A percentile compares a stretch with the other conserved stretches of the same genome.
Evolutionary conservation across 2,329 filamentous ascomycete genomes (phyloP).

Genomic region (Cercospora brassicicola): DNA sequence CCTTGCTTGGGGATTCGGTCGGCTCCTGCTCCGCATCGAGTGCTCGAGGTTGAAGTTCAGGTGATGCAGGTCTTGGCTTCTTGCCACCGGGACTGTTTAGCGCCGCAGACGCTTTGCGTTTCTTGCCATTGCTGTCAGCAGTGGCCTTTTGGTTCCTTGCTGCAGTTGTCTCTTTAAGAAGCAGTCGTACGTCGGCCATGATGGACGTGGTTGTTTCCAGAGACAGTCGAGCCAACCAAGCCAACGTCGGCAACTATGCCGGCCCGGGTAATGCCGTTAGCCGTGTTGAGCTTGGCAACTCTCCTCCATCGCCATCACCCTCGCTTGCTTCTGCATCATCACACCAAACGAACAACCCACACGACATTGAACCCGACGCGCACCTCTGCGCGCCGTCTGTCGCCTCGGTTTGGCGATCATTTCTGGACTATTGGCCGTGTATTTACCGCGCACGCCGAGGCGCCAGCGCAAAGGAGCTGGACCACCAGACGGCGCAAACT

Average conservation of each 20-base stretch:
- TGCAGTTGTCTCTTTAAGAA: constrained; percentile 75
- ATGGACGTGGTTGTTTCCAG: not conserved
- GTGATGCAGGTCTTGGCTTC: constrained; percentile 23
- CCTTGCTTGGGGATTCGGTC: constrained; percentile 35
- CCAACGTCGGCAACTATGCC: not conserved
- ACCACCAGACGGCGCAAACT: not conserved
- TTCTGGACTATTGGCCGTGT: not conserved
- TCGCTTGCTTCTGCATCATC: not conserved
- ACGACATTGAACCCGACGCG: not conserved
- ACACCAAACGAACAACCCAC: not conserved
- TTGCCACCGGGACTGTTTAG: constrained; percentile 26
- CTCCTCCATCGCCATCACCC: not conserved
- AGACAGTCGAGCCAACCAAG: not conserved
- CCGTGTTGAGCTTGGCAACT: not conserved
- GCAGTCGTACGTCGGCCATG: constrained; percentile 78
- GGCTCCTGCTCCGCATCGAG: constrained; percentile 12
- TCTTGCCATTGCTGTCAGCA: constrained; percentile 44
- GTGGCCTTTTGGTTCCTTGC: constrained; percentile 52
- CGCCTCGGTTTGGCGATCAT: not conserved
- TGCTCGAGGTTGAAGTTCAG: constrained; percentile 1
- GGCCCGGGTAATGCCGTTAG: not conserved
- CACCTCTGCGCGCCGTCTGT: not conserved
- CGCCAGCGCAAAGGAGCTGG: not conserved
- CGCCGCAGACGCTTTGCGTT: constrained; percentile 51
- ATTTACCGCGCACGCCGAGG: not conserved